Evolutionary conservation across 116 monocot genomes (phyloP), one percentile per base, ranked within the genome.

Genomic region (Cymodocea nodosa): DNA sequence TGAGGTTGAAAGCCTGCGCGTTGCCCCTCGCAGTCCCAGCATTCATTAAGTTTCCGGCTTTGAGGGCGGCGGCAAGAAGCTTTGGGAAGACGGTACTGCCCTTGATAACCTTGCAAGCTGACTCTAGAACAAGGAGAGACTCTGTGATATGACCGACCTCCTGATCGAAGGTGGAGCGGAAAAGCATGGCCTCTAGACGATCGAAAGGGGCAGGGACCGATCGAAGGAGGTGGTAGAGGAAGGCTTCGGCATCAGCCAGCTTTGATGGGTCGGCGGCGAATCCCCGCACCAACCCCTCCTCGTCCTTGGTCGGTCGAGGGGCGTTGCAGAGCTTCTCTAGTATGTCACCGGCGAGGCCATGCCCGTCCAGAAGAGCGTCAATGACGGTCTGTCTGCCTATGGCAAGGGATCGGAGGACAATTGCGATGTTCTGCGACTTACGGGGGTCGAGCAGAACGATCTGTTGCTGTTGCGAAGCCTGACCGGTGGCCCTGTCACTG

Each of bases 21-120:
- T 94, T 87, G 23, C 94, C 94, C 12, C 90, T 62, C 10, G 90
- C 76, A 0, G 94, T 94, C 48, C 94, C 94, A 5, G 84, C 90
- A 53, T 94, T 94, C 84, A 94, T 83, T 20, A 79, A 55, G 65
- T 94, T 94, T 0, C 94, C 94, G 13, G 94, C 94, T 67, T 90
- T 87, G 35, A 94, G 75, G 22, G 90, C 80, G 17, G 90, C 87
- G 64, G 86, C 90, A 0, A 94, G 70, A 19, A 94, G 79, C 70
- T 87, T 94, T 53, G 84, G 44, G 84, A 94, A 90, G 20, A 87
- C 79, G 16, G 71, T 72, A 20, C 75, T 70, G 15, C 66, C 69
- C 49, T 65, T 76, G 52, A 94, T 72, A 74, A 87, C 94, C 56
- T 63, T 64, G 83, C 90, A 90, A 5, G 94, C 90, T 4, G 75